Conservation (phyloP, 352 stramenopile genomes). For the Thalassiosira hispida region DNA sequence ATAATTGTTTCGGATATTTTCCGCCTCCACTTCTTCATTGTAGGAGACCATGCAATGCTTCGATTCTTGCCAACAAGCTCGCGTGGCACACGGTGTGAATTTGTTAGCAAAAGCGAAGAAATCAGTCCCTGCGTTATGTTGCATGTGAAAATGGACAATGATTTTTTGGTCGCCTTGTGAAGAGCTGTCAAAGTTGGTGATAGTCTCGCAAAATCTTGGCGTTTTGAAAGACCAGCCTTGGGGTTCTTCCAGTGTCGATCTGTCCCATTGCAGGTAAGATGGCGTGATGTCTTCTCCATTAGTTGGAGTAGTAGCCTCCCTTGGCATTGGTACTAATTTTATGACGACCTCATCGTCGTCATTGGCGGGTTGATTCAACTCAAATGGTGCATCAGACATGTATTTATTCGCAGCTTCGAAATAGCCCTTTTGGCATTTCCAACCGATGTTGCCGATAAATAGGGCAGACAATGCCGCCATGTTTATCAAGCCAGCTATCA, state of each 20-base stretch:
- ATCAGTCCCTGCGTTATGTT: slow-evolving; percentile 53
- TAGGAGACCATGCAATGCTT: slow-evolving; percentile 57
- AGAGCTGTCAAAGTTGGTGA: slow-evolving; percentile 10
- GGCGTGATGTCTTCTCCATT: not conserved
- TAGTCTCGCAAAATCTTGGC: slow-evolving; percentile 13
- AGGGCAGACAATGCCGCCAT: slow-evolving; percentile 12
- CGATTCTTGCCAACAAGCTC: slow-evolving; percentile 38
- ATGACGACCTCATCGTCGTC: not conserved
- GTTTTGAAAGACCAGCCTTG: slow-evolving; percentile 19
- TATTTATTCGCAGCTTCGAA: slow-evolving; percentile 1
- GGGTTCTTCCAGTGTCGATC: slow-evolving; percentile 2
- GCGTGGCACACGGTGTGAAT: slow-evolving; percentile 42
- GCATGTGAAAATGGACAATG: slow-evolving; percentile 57
- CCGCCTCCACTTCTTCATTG: slow-evolving; percentile 49
- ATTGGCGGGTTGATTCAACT: slow-evolving; percentile 3
- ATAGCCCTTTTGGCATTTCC: slow-evolving; percentile 26
- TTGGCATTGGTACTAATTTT: not conserved
- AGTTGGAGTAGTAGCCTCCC: not conserved
- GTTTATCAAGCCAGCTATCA: slow-evolving; percentile 27
- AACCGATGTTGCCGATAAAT: slow-evolving; percentile 13
- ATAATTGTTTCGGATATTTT: slow-evolving; percentile 54
- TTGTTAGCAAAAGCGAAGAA: slow-evolving; percentile 26
- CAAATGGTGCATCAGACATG: slow-evolving; percentile 22
- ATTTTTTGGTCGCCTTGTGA: slow-evolving; percentile 25
- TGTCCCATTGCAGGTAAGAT: slow-evolving; percentile 30